phyloP scores from a whole-genome alignment of 805 yeast species.

The Groenewaldozyma tartarivorans region DNA sequence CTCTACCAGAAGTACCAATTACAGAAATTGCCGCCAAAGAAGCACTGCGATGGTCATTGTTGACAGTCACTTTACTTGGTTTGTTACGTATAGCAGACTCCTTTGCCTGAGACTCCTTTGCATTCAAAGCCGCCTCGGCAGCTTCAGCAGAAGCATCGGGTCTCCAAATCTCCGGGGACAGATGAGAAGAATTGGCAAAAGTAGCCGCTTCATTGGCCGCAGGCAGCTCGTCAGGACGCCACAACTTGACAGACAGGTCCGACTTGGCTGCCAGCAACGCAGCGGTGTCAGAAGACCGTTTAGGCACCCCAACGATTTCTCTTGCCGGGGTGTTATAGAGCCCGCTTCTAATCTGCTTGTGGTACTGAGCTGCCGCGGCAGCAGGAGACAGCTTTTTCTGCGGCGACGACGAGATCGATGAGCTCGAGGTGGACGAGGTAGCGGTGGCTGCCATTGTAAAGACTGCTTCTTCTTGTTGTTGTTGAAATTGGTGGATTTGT shows the following conservation, averaged over 20 bases:
- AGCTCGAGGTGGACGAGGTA: not conserved
- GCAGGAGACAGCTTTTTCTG: slow-evolving; percentile 14
- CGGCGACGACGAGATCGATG: slow-evolving; percentile 1
- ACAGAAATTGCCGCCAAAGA: slow-evolving; percentile 27
- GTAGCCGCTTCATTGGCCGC: slow-evolving; percentile 29
- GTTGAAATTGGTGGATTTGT: slow-evolving; percentile 2
- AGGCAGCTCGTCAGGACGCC: slow-evolving; percentile 22
- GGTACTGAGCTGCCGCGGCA: slow-evolving; percentile 27
- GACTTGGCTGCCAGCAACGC: slow-evolving; percentile 26
- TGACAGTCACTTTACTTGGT: slow-evolving; percentile 6
- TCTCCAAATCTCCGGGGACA: slow-evolving; percentile 27
- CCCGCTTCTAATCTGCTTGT: slow-evolving; percentile 26
- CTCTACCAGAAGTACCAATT: slow-evolving; percentile 23
- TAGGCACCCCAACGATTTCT: slow-evolving; percentile 29
- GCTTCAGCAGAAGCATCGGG: slow-evolving; percentile 40
- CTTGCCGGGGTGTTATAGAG: slow-evolving; percentile 27
- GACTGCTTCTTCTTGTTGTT: no score
- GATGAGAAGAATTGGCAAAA: slow-evolving; percentile 23
- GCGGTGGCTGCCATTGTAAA: not conserved
- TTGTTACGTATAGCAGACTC: slow-evolving; percentile 6
- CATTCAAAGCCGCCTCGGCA: slow-evolving; percentile 45
- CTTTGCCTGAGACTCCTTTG: slow-evolving; percentile 16
- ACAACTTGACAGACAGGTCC: slow-evolving; percentile 26
- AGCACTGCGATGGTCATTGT: slow-evolving; percentile 14
- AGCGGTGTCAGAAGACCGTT: slow-evolving; percentile 23